Conservation (phyloP, 2,329 filamentous ascomycete genomes). For the Monilinia laxa region DNA sequence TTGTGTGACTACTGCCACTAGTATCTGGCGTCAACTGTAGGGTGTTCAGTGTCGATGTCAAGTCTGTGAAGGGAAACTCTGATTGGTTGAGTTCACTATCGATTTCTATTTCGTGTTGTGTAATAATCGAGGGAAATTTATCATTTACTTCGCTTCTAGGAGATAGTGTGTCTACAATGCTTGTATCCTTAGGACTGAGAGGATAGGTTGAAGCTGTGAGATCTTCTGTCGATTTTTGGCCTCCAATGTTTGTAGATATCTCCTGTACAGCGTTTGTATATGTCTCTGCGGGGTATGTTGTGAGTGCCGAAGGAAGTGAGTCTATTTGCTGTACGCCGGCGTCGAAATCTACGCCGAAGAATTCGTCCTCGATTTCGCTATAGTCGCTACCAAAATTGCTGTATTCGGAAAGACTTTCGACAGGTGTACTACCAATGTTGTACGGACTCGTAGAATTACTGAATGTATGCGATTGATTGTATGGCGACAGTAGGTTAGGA, state of each 20-base stretch:
- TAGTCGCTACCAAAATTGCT: slow-evolving; percentile 39
- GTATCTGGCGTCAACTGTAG: slow-evolving; percentile 39
- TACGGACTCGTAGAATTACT: slow-evolving; percentile 39
- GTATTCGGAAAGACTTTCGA: slow-evolving; percentile 37
- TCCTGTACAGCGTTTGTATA: slow-evolving; percentile 29
- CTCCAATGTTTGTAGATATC: slow-evolving; percentile 25
- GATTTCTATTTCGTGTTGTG: slow-evolving; percentile 32
- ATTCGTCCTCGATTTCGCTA: slow-evolving; percentile 38
- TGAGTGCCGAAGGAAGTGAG: slow-evolving; percentile 25
- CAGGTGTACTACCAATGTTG: slow-evolving; percentile 33
- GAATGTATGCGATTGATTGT: slow-evolving; percentile 33
- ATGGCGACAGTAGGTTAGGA: slow-evolving; percentile 35
- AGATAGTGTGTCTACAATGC: slow-evolving; percentile 35
- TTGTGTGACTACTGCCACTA: slow-evolving; percentile 40
- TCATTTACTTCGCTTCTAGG: slow-evolving; percentile 31
- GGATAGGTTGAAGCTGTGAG: slow-evolving; percentile 34
- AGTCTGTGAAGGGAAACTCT: slow-evolving; percentile 25
- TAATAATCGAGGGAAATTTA: slow-evolving; percentile 27
- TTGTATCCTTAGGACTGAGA: slow-evolving; percentile 37
- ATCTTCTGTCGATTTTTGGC: slow-evolving; percentile 27
- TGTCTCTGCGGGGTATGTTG: slow-evolving; percentile 27
- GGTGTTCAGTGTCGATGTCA: slow-evolving; percentile 26
- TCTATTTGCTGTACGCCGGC: slow-evolving; percentile 35
- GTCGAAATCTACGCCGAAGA: slow-evolving; percentile 41
- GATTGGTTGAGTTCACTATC: slow-evolving; percentile 29